phyloP scores from a whole-genome alignment of 495 filamentous ascomycete genomes.

The Daldinia loculata region DNA sequence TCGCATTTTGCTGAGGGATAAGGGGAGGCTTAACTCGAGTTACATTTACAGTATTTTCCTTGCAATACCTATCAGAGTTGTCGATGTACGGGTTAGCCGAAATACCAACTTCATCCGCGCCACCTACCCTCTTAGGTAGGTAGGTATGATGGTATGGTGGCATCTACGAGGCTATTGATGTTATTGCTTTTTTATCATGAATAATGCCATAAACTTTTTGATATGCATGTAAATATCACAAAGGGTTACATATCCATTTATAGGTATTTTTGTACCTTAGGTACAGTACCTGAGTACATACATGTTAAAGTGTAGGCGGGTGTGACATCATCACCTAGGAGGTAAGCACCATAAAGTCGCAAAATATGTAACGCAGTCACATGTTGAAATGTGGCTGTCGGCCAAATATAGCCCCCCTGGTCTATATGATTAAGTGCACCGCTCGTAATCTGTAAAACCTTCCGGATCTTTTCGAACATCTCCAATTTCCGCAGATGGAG shows the following conservation, averaged over 20 bases:
- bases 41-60: constrained; percentile 16
- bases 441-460: constrained; percentile 4
- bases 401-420: constrained; percentile 8
- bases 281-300: too few species aligned
- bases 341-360: not conserved
- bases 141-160: not conserved
- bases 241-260: too few species aligned
- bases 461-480: constrained; percentile 32
- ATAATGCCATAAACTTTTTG: too few species aligned
- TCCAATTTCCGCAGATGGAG: constrained; percentile 43
- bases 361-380: constrained; percentile 16
- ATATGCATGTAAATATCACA: too few species aligned
- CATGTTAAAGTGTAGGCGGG: not conserved
- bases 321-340: constrained; percentile 41
- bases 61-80: constrained; percentile 6
- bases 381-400: constrained; percentile 19
- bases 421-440: not conserved
- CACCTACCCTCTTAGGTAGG: constrained; percentile 10
- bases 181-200: not conserved
- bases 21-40: constrained; percentile 38
- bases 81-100: constrained; percentile 22
- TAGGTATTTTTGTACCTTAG: not conserved
- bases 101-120: constrained; percentile 5
- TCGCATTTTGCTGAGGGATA: constrained; percentile 16
- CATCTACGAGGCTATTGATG: not conserved